These are phyloP conservation scores for Sutorius australiensis DNA, from an alignment of 768 basidiomycete genomes.

Conservation along the genomic window DNA sequence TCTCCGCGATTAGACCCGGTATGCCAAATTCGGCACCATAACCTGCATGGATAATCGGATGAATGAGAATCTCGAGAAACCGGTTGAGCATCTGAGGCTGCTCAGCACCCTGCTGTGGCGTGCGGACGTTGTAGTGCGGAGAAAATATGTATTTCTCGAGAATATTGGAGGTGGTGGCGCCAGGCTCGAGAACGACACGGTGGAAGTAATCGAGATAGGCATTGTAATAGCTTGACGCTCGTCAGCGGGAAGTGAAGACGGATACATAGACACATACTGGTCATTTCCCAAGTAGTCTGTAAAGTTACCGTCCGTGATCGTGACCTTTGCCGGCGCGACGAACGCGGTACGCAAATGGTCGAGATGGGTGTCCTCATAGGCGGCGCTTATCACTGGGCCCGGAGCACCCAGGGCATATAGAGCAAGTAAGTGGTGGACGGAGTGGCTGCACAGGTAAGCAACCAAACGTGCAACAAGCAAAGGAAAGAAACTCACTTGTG, in stretches of 20 bases:
- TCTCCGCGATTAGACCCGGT: conserved; percentile 61
- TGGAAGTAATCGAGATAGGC: conserved; percentile 33
- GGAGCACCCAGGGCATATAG: conserved; percentile 59
- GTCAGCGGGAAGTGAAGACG: not conserved
- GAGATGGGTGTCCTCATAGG: conserved; percentile 39
- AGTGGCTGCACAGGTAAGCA: conserved; percentile 40
- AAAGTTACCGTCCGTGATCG: conserved; percentile 24
- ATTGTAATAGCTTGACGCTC: conserved; percentile 26
- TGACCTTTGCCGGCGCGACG: conserved; percentile 18
- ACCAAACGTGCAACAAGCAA: not conserved
- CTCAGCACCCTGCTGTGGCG: conserved; percentile 23
- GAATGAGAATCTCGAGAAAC: conserved; percentile 55
- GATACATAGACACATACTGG: conserved; percentile 18
- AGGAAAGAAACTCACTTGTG: conserved; percentile 25
- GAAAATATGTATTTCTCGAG: conserved; percentile 67
- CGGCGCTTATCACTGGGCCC: conserved; percentile 36
- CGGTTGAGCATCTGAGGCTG: conserved; percentile 59
- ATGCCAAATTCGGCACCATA: conserved; percentile 64
- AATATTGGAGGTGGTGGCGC: conserved; percentile 30
- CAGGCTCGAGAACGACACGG: conserved; percentile 27
- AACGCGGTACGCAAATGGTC: conserved; percentile 36
- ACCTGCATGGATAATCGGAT: conserved; percentile 63
- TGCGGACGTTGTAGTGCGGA: conserved; percentile 42
- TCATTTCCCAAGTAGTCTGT: conserved; percentile 30
- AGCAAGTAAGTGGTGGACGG: conserved; percentile 54